Conservation (phyloP, 1,284 basidiomycete species). For the Cryptococcus sp. region DNA sequence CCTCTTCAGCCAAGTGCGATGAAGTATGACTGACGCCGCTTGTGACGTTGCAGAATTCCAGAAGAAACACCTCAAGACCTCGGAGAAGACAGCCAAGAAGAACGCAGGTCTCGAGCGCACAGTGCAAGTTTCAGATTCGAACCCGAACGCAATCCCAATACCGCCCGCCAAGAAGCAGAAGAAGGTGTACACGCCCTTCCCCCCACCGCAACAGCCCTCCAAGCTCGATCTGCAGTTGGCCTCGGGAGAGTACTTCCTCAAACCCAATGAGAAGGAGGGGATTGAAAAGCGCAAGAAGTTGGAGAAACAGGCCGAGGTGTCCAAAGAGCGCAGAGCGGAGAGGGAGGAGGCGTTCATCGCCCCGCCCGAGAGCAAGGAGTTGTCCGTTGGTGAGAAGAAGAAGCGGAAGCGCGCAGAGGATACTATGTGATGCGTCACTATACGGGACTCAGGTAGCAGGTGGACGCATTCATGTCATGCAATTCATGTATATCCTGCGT, state of each 20-base stretch:
- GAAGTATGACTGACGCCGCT: neutral
- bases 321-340: conserved; percentile 68
- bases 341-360: conserved; percentile 83
- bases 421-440: conserved; percentile 15
- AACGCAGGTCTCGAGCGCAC: conserved; percentile 60
- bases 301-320: conserved; percentile 71
- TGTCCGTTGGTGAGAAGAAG: conserved; percentile 75
- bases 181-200: conserved; percentile 99
- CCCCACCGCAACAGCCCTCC: conserved; percentile 87
- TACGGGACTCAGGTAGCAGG: neutral
- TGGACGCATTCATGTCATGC: too few species aligned
- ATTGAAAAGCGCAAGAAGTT: conserved; percentile 45
- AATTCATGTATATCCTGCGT: too few species aligned
- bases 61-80: conserved; percentile 85
- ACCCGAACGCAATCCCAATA: conserved; percentile 20
- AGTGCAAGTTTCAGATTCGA: conserved; percentile 10
- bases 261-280: conserved; percentile 60
- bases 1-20: too few species aligned
- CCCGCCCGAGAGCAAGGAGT: conserved; percentile 69
- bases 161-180: conserved; percentile 60
- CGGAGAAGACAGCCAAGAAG: conserved; percentile 86
- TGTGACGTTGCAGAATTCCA: conserved; percentile 66
- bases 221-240: conserved; percentile 96
- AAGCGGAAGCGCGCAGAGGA: conserved; percentile 52
- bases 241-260: conserved; percentile 97